Base-by-base conservation (phyloP, 2,329 filamentous ascomycete species). In the Phyllosticta capitalensis region DNA sequence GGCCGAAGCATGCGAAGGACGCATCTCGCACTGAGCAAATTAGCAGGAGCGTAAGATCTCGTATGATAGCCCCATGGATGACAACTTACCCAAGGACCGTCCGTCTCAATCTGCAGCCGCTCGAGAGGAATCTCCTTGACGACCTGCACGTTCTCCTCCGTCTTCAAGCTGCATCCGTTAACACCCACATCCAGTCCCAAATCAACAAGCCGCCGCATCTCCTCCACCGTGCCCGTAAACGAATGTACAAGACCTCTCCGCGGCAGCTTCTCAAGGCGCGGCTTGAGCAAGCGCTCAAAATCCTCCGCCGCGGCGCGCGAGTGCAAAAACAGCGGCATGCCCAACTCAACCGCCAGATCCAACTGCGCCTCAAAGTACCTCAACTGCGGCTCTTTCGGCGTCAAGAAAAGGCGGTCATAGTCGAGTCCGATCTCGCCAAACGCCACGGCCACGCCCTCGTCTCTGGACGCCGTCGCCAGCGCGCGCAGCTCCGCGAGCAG, bases 351-450 rank as follows among this genome's bases (percentile, higher is more conserved):
- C 0, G 89, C 91, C 3, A 97, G 79, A 60, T 87, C 82, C 3
- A 97, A 81, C 72, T 99, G 94, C 6, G 83, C 82, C 50, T 86
- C 84, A 71, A 99, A 99, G 62, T 90, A 91, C 68, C 90, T 87
- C 28, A 92, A 78, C 73, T 99, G 94, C 17, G 87, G 82, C 22
- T 86, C 85, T 67, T 86, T 89, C 48, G 86, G 83, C 68, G 89
- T 91, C 67, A 92, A 86, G 67, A 90, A 88, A 38, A 99, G 77
- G 1, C 94, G 85, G 75, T 99, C 94, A 70, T 97, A 99, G 75
- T 99, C 94, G 3, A 99, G 86, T 1, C 94, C 94, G 63, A 99
- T 90, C 74, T 99, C 94, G 54, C 94, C 94, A 71, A 96, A 91
- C 6, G 94, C 92, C 6, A 83, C 81, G 0, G 90, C 86, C 49